Conservation (phyloP, 805 yeast species). For the Ogataea corticis region DNA sequence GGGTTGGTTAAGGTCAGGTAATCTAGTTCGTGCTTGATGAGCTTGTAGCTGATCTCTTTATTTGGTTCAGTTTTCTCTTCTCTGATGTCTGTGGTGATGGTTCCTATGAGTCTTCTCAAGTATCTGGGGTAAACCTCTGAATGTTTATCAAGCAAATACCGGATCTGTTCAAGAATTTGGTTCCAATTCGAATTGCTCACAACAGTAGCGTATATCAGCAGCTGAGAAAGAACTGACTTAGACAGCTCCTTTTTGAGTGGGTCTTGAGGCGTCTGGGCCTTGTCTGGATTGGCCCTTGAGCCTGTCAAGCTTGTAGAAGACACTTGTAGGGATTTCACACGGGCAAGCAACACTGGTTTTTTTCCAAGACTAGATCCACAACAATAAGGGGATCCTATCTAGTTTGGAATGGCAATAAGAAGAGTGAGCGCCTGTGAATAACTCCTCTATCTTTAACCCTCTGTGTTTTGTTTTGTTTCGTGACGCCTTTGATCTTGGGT, state of each 20-base stretch:
- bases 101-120: constrained; percentile 12
- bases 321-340: constrained; percentile 19
- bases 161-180: constrained; percentile 44
- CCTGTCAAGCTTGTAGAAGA: constrained; percentile 23
- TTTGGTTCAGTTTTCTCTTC: constrained; percentile 23
- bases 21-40: constrained; percentile 27
- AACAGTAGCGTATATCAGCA: constrained; percentile 50
- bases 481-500: constrained; percentile 6
- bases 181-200: constrained; percentile 42
- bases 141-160: constrained; percentile 42
- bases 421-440: constrained; percentile 2
- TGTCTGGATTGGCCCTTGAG: constrained; percentile 25
- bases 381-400: background rate
- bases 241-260: constrained; percentile 18
- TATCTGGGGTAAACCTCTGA: constrained; percentile 36
- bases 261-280: constrained; percentile 29
- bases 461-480: constrained; percentile 6
- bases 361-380: constrained; percentile 6
- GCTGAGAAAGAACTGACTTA: constrained; percentile 48
- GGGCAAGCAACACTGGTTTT: constrained; percentile 5
- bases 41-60: constrained; percentile 19
- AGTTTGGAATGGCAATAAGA: background rate
- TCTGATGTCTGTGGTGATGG: constrained; percentile 22
- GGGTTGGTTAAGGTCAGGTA: constrained; percentile 22
- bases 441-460: background rate